phyloP scores from a whole-genome alignment of 306 rosid genomes.

The Cucumis melo region DNA sequence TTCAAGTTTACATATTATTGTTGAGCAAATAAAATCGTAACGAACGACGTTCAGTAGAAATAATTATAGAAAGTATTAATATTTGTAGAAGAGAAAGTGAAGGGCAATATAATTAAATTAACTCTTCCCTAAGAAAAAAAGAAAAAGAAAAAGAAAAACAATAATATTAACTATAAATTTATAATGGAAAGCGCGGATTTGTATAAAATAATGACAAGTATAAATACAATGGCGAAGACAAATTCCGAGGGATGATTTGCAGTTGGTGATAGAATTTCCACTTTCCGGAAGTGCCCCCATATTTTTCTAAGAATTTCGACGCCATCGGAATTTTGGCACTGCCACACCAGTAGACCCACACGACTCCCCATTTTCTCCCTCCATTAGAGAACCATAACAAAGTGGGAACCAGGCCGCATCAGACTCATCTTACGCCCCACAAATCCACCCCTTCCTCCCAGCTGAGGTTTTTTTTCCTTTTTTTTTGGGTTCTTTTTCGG shows the following conservation, averaged over 20 bases:
- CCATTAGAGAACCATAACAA: not conserved
- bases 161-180: not conserved
- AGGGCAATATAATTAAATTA: not conserved
- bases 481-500: no score
- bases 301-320: not conserved
- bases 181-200: not conserved
- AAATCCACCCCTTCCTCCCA: not conserved
- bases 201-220: not conserved
- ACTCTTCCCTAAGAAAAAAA: no score
- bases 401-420: not conserved
- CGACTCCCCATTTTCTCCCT: slow-evolving; percentile 1
- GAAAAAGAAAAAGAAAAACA: no score
- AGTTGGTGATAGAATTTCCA: not conserved
- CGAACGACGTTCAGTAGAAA: not conserved
- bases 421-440: not conserved
- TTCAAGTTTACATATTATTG: not conserved
- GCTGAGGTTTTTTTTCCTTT: not conserved
- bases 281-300: not conserved
- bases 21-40: not conserved
- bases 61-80: no score
- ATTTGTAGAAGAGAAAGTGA: not conserved
- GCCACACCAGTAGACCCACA: slow-evolving; percentile 1
- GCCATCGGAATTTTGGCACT: not conserved
- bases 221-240: not conserved
- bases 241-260: not conserved